Conservation (phyloP, 305 asterid genomes). For the Fraxinus baroniana region DNA sequence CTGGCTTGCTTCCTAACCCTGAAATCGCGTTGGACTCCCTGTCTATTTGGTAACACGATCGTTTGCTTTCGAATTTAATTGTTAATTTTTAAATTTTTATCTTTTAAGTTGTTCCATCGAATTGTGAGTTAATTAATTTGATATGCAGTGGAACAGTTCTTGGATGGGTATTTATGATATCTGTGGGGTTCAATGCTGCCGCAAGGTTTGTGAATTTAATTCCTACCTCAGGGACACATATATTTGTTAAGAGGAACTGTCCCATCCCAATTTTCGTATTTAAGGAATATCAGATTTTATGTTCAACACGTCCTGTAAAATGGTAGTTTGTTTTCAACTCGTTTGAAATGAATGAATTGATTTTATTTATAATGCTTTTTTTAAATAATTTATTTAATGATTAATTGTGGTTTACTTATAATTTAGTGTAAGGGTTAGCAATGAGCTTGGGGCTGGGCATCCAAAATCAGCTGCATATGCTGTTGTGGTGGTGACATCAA, state of each 20-base stretch:
- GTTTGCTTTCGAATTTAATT: neutral
- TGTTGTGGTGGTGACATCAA: slow-evolving; percentile 49
- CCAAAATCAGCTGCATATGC: slow-evolving; percentile 71
- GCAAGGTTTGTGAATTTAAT: slow-evolving; percentile 48
- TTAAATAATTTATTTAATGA: neutral
- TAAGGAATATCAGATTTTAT: no score
- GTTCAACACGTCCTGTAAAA: neutral
- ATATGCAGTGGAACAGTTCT: slow-evolving; percentile 34
- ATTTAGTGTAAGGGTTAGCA: slow-evolving; percentile 66
- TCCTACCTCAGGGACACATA: no score
- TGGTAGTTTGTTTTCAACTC: neutral
- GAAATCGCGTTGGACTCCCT: slow-evolving; percentile 40
- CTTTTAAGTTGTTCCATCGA: slow-evolving; percentile 27
- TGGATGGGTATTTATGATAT: slow-evolving; percentile 58
- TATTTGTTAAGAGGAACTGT: no score
- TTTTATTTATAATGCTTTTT: no score
- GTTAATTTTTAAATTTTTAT: slow-evolving; percentile 10
- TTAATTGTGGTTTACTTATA: neutral
- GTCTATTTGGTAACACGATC: slow-evolving; percentile 33
- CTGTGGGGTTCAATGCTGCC: slow-evolving; percentile 88
- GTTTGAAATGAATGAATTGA: neutral
- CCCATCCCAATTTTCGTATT: no score
- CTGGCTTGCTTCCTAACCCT: slow-evolving; percentile 45
- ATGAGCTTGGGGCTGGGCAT: slow-evolving; percentile 81
- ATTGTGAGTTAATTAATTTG: slow-evolving; percentile 30